These are phyloP conservation scores for Tetrapisispora phaffii DNA, from an alignment of 805 yeast genomes.

Conservation along the genomic window DNA sequence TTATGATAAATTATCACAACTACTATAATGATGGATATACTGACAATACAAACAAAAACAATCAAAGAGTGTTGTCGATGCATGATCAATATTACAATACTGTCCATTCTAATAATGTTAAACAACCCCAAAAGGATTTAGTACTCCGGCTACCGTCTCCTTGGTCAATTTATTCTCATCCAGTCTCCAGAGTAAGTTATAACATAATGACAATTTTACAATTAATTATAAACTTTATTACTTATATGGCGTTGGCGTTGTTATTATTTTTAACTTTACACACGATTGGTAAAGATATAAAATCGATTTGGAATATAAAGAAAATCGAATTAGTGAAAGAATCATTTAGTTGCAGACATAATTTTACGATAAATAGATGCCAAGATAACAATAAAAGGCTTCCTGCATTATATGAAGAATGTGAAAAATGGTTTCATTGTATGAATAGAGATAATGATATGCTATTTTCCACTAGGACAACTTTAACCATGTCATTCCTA, in stretches of 20 bases:
- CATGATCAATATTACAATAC: constrained; percentile 1
- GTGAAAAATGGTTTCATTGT: constrained; percentile 56
- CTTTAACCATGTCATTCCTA: constrained; percentile 50
- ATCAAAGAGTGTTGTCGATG: not conserved
- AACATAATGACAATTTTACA: constrained; percentile 54
- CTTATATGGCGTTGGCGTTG: constrained; percentile 37
- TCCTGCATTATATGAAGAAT: constrained; percentile 49
- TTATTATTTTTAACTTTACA: constrained; percentile 36
- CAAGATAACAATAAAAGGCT: constrained; percentile 39
- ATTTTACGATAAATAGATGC: constrained; percentile 49
- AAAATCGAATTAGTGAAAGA: constrained; percentile 39
- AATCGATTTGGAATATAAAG: constrained; percentile 37
- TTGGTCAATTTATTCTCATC: constrained; percentile 44
- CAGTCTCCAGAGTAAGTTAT: constrained; percentile 46
- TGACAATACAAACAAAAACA: not conserved
- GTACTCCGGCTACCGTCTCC: constrained; percentile 39
- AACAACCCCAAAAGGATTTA: too few species aligned
- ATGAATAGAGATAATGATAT: constrained; percentile 45
- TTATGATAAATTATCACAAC: constrained; percentile 24
- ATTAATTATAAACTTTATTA: constrained; percentile 39
- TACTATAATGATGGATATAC: constrained; percentile 10
- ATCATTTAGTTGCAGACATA: constrained; percentile 42
- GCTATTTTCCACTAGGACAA: constrained; percentile 39
- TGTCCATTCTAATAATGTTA: not conserved
- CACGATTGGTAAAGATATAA: constrained; percentile 47